Base-by-base conservation (phyloP, 2,329 filamentous ascomycete genomes). In the Fusarium musae region DNA sequence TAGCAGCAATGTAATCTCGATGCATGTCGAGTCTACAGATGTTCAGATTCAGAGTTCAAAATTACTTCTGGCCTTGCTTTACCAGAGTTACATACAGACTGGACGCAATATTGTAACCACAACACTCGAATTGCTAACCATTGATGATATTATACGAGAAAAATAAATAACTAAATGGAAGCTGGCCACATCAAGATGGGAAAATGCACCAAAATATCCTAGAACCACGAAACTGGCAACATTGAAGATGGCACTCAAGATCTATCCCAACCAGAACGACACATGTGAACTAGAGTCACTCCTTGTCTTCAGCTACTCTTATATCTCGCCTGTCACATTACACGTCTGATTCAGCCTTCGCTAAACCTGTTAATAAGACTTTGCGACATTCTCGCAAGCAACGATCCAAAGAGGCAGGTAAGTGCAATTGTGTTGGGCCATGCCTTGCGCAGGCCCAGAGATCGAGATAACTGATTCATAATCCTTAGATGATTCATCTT, bases 1-100 rank as follows among this genome's bases (percentile, higher is more conserved):
- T 1, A 52, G 12, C 1, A 26, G 6, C 4, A 10, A 4, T 50
- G 11, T 5, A 19, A 3, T 2, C 3, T 3, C 8, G 23, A 23
- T 6, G 8, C 11, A 34, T 50, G 10, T 19, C 1, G 2, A 53
- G 23, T 17, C 34, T 9, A n/a, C 50, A 39, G 15, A 28, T 12
- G 10, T 28, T 21, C 19, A 2, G 2, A 9, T 17, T 3, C 19
- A 12, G 10, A 21, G 10, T 39, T 28, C 9, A 0, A 28, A 13
- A 54, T 3, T 17, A 10, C 34, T 28, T 30, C 50, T 54, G 23
- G 15, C 13, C 26, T 40, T 40, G 3, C 19, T 40, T n/a, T 21
- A 40, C 19, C 10, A 9, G 23, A 39, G 23, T 40, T 9, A n/a
- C 10, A 17, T 17, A 2, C 10, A 10, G 10, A 9, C 19, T 9